Percentiles rank a stretch among this genome's conserved stretches.
Conservation (phyloP, 2,329 filamentous ascomycete genomes). For the Sphaceloma murrayae region DNA sequence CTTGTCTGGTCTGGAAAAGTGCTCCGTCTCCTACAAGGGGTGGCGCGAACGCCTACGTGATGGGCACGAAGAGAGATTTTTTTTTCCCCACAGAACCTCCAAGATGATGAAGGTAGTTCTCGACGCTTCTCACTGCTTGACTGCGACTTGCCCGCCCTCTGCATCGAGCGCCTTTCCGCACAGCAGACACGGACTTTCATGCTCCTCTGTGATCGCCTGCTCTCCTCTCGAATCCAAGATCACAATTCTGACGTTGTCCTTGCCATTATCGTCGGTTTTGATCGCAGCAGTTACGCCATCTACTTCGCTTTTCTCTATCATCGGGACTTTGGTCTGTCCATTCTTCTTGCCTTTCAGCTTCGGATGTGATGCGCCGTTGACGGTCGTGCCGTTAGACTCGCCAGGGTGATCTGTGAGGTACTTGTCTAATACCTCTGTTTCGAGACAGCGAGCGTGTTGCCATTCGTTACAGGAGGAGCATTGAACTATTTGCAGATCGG, state of each 20-base stretch:
- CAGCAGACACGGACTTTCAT: slow-evolving; percentile 22
- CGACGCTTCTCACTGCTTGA: slow-evolving; percentile 5
- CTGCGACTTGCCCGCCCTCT: slow-evolving; percentile 1
- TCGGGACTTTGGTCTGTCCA: slow-evolving; percentile 6
- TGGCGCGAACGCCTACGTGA: no score
- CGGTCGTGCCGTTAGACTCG: slow-evolving; percentile 1
- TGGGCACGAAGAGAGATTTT: no score
- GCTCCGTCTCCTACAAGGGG: no score
- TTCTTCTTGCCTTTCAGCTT: slow-evolving; percentile 12
- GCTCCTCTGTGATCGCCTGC: slow-evolving; percentile 21
- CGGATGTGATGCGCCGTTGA: not conserved
- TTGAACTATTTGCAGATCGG: slow-evolving; percentile 35
- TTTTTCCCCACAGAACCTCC: no score
- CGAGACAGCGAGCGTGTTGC: slow-evolving; percentile 36
- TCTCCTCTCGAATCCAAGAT: slow-evolving; percentile 23
- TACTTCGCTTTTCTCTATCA: slow-evolving; percentile 8
- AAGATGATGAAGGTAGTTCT: no score
- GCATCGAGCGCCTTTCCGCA: slow-evolving; percentile 22
- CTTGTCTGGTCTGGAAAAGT: no score
- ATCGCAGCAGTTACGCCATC: slow-evolving; percentile 1
- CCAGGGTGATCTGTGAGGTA: not conserved
- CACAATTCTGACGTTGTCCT: slow-evolving; percentile 23
- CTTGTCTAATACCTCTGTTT: slow-evolving; percentile 19
- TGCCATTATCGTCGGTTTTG: not conserved
- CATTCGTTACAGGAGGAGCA: slow-evolving; percentile 36